Evolutionary conservation across 1,139 yeast genomes (phyloP).

Genomic region (Pneumocystis carinii): DNA sequence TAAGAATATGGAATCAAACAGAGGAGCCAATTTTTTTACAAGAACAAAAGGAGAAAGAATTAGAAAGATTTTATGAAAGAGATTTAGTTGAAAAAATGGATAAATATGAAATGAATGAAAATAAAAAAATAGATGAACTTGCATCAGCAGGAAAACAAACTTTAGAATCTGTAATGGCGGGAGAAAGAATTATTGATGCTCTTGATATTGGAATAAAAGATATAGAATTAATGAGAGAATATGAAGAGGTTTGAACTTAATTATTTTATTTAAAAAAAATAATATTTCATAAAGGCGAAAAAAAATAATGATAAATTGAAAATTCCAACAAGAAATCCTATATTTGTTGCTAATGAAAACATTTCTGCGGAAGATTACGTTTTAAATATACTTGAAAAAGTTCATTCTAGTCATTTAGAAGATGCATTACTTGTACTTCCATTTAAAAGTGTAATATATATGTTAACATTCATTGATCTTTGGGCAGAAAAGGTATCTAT

Average conservation of each 20-base stretch:
- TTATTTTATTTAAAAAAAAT: slow-evolving; percentile 17
- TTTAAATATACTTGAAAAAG: slow-evolving; percentile 49
- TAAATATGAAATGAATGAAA: slow-evolving; percentile 33
- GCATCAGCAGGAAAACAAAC: slow-evolving; percentile 69
- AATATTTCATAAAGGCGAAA: not conserved
- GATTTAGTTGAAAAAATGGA: slow-evolving; percentile 60
- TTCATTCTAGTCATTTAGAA: slow-evolving; percentile 73
- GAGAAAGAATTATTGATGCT: slow-evolving; percentile 87
- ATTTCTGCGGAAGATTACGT: slow-evolving; percentile 68
- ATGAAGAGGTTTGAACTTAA: slow-evolving; percentile 26
- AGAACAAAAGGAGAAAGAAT: slow-evolving; percentile 89
- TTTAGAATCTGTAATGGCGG: slow-evolving; percentile 81
- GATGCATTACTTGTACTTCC: slow-evolving; percentile 86
- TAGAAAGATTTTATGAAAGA: slow-evolving; percentile 79
- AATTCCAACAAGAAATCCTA: slow-evolving; percentile 54
- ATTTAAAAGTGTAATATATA: slow-evolving; percentile 60
- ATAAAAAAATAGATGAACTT: slow-evolving; percentile 34
- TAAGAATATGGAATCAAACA: slow-evolving; percentile 80
- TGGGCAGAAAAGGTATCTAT: slow-evolving; percentile 37
- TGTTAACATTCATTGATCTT: slow-evolving; percentile 55
- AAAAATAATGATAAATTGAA: slow-evolving; percentile 19
- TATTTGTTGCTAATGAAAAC: slow-evolving; percentile 48
- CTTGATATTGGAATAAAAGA: slow-evolving; percentile 69
- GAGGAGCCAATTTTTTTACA: slow-evolving; percentile 89
- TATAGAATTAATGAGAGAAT: slow-evolving; percentile 41